Evolutionary conservation across 768 basidiomycete genomes (phyloP).

Genomic region (Sarcodon sp.): DNA sequence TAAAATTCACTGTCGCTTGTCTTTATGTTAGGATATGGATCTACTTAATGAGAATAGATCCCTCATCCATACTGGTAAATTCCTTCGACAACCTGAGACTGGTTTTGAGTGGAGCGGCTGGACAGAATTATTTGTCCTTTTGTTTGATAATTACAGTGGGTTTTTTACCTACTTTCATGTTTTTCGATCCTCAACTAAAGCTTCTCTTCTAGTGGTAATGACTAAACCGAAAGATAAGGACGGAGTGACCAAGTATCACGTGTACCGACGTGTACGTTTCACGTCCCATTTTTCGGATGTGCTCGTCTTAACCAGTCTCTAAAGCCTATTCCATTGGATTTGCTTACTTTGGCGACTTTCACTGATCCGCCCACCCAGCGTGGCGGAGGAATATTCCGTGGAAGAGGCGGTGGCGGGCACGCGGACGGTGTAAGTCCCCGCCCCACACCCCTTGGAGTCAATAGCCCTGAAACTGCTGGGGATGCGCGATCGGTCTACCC

Average conservation of each 20-base stretch:
- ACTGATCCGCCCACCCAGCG: slow-evolving; percentile 70
- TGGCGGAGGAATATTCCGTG: slow-evolving; percentile 53
- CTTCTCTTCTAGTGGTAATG: slow-evolving; percentile 55
- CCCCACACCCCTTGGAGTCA: slow-evolving; percentile 7
- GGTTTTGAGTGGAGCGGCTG: slow-evolving; percentile 84
- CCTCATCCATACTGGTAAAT: slow-evolving; percentile 70
- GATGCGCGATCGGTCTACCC: slow-evolving; percentile 79
- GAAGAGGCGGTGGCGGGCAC: slow-evolving; percentile 20
- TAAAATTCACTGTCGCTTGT: neutral
- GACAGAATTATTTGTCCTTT: slow-evolving; percentile 79
- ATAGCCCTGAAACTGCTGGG: slow-evolving; percentile 25
- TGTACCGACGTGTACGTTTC: slow-evolving; percentile 63
- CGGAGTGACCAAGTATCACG: slow-evolving; percentile 60
- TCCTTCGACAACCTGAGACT: slow-evolving; percentile 80
- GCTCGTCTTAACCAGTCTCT: neutral
- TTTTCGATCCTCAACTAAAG: neutral
- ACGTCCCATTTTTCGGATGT: neutral
- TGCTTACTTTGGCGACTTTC: slow-evolving; percentile 50
- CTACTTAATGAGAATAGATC: slow-evolving; percentile 73
- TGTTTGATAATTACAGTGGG: slow-evolving; percentile 94
- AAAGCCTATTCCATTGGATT: neutral
- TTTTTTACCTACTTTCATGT: slow-evolving; percentile 1
- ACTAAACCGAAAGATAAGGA: slow-evolving; percentile 78
- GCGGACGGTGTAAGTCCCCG: neutral
- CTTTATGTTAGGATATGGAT: slow-evolving; percentile 78